Evolutionary conservation across 2,329 filamentous ascomycete species (phyloP), one percentile per base, ranked within the genome.

Genomic region (Colletotrichum sp.): DNA sequence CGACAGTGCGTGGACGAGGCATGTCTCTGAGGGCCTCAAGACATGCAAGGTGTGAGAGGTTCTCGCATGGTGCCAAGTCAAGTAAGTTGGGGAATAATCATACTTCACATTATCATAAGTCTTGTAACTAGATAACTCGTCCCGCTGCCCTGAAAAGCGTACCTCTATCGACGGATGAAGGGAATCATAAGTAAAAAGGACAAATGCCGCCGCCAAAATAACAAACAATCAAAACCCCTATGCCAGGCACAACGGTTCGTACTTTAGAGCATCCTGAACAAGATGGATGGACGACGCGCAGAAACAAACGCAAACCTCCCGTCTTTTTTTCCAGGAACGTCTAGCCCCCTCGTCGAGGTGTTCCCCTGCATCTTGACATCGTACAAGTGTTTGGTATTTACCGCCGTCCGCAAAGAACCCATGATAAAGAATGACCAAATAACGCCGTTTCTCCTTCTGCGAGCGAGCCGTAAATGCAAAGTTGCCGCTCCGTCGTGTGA

Each of bases 311-410:
- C 44, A 66, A 65, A 28, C 68, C 72, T 61, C 44, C 57, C 55
- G 30, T 72, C 19, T 57, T 72, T 65, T 52, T 59, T 55, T 30
- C 39, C 69, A 30, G 32, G 25, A 68, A 48, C 27, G 30, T 28
- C 32, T 60, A 15, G 15, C 15, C 30, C 30, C 66, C 48, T 61
- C 28, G 22, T 65, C 27, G 44, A 63, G 28, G 36, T 32, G 57
- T 52, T 70, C 59, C 67, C 59, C 48, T 72, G 73, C 70, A 59
- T 65, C 48, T 69, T 64, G 60, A 59, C 71, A 74, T 69, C 70
- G 74, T 76, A 66, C 70, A 76, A 61, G 64, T 64, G 57, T 63
- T 30, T 28, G 64, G 28, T 69, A 12, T 52, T n/a, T 71, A 52
- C 68, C 68, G 28, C 59, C 34, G 71, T 67, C 57, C 30, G 55